These are phyloP conservation scores for Gilbertella persicaria DNA, from an alignment of 371 early-diverging fungal species.

Conservation along the genomic window DNA sequence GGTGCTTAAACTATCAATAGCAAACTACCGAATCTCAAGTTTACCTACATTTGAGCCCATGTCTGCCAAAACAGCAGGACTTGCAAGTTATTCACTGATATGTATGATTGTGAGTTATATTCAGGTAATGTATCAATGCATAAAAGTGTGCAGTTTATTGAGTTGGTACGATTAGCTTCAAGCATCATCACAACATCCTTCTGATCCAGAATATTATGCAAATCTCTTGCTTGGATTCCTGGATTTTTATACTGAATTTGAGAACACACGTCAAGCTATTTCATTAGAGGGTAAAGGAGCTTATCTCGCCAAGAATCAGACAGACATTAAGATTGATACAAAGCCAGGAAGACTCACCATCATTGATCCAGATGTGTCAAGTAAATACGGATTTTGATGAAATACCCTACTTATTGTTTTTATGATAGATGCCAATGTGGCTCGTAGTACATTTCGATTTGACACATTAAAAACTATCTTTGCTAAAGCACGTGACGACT, in stretches of 20 bases:
- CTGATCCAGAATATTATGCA: slow-evolving; percentile 11
- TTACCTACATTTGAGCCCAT: slow-evolving; percentile 12
- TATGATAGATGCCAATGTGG: slow-evolving; percentile 17
- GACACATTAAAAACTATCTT: slow-evolving; percentile 5
- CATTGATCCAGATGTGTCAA: slow-evolving; percentile 22
- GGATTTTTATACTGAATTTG: slow-evolving; percentile 17
- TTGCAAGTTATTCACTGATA: slow-evolving; percentile 27
- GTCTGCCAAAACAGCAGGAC: slow-evolving; percentile 18
- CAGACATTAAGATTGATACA: not conserved
- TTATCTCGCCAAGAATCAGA: not conserved
- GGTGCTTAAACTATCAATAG: slow-evolving; percentile 24
- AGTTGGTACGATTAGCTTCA: slow-evolving; percentile 3
- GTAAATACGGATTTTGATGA: not conserved
- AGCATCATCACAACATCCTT: not conserved
- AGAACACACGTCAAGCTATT: slow-evolving; percentile 7
- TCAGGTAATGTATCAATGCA: slow-evolving; percentile 12
- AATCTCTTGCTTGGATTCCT: slow-evolving; percentile 18
- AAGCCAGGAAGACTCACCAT: slow-evolving; percentile 14
- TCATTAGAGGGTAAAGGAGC: slow-evolving; percentile 4
- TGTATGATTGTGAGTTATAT: slow-evolving; percentile 32
- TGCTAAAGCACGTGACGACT: not conserved
- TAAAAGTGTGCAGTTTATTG: not conserved
- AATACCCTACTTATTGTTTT: not conserved
- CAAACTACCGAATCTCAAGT: not conserved
- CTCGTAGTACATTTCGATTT: slow-evolving; percentile 18